phyloP scores from a whole-genome alignment of 1,284 basidiomycete genomes.

The Pholiota adiposa region DNA sequence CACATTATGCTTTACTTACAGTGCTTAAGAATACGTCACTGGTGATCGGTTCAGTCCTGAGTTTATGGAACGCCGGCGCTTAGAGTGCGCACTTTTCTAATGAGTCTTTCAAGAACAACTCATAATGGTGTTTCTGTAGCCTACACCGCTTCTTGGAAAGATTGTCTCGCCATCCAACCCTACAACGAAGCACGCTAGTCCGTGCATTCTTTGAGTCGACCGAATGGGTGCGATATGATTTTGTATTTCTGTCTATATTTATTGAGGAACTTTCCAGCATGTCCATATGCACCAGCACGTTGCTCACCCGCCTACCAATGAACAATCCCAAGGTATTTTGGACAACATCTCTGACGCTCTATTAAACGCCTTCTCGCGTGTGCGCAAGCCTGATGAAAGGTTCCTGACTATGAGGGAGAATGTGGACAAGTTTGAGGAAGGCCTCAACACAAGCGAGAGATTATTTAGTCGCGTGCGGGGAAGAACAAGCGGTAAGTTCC shows the following conservation, averaged over 20 bases:
- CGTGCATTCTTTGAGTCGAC: conserved; percentile 94
- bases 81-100: conserved; percentile 68
- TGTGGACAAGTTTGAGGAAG: conserved; percentile 96
- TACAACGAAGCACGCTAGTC: conserved; percentile 90
- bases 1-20: conserved; percentile 11
- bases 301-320: conserved; percentile 84
- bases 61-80: conserved; percentile 91
- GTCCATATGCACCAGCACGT: conserved; percentile 96
- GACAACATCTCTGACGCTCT: conserved; percentile 96
- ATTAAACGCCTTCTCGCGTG: conserved; percentile 92
- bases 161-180: conserved; percentile 88
- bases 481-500: conserved; percentile 83
- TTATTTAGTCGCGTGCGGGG: conserved; percentile 77
- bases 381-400: conserved; percentile 95
- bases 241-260: not conserved
- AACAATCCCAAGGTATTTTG: conserved; percentile 80
- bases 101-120: conserved; percentile 4
- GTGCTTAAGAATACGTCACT: conserved; percentile 85
- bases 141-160: conserved; percentile 94
- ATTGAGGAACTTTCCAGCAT: conserved; percentile 52
- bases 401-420: conserved; percentile 91
- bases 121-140: conserved; percentile 45
- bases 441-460: conserved; percentile 80
- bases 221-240: conserved; percentile 83
- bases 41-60: conserved; percentile 97